Evolutionary conservation across 345 rosid genomes (phyloP), one percentile per base, ranked within the genome.

Genomic region (Rubroshorea leprosula): DNA sequence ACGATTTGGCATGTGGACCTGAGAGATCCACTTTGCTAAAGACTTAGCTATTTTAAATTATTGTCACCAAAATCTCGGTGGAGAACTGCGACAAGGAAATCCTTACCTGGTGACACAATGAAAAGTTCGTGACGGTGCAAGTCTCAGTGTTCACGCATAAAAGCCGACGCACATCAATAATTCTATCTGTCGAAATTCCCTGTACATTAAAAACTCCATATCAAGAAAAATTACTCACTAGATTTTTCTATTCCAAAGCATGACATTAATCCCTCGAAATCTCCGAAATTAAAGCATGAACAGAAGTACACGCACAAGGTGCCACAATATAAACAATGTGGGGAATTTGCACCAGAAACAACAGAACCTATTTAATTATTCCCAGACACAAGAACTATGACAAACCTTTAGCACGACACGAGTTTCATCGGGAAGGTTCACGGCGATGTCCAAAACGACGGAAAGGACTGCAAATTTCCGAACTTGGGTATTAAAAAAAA

Each of bases 181-280:
- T 85, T 68, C 88, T 83, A 83, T 93, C 99, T n/a, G 99, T 93
- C 41, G 99, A 93, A 71, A 93, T 93, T 0, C 99, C 92, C 99
- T 93, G 87, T 60, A 43, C 62, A 60, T 17, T 6, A 35, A 35
- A 3, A 64, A 68, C 47, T 13, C 7, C 41, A 50, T 23, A 29
- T 23, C 26, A 53, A 6, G 14, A 53, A 44, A 65, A 49, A 60
- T 54, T 41, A 59, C 54, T 52, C 26, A 48, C 31, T 8, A 27
- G 5, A 4, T 3, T 8, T 27, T 27, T 3, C 31, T 8, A 8
- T 27, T 3, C 31, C 31, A 8, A 27, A 27, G 8, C 31, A 27
- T 27, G 8, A 27, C 31, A 27, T 27, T 3, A 3, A 4, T 3
- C 31, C 31, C 57, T 63, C 23, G 63, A 60, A n/a, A n/a, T n/a